These are phyloP conservation scores for Tulasnella sp. DNA, from an alignment of 768 basidiomycete species.

Conservation along the genomic window DNA sequence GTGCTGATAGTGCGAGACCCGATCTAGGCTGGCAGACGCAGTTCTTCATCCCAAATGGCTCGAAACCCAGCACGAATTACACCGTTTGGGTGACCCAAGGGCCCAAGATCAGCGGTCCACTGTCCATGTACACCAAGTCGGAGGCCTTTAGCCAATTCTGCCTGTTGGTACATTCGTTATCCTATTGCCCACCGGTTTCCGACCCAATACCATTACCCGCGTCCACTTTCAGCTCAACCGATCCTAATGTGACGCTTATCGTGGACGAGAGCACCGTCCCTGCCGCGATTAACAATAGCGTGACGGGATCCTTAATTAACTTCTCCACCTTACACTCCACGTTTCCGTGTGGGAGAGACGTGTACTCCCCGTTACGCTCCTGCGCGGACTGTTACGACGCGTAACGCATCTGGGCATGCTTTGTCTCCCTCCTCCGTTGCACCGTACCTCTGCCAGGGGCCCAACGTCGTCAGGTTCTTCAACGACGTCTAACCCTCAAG, in stretches of 20 bases:
- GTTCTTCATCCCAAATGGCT: slow-evolving; percentile 59
- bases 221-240: slow-evolving; percentile 49
- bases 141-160: slow-evolving; percentile 66
- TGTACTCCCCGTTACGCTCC: slow-evolving; percentile 74
- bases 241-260: slow-evolving; percentile 50
- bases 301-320: slow-evolving; percentile 66
- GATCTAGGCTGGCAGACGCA: slow-evolving; percentile 65
- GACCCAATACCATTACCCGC: slow-evolving; percentile 71
- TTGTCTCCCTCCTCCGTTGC: slow-evolving; percentile 73
- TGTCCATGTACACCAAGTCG: slow-evolving; percentile 76
- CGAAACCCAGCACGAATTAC: slow-evolving; percentile 75
- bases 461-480: not conserved
- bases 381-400: slow-evolving; percentile 74
- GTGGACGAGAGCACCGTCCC: slow-evolving; percentile 49
- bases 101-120: slow-evolving; percentile 64
- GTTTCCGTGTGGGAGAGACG: slow-evolving; percentile 78
- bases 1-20: slow-evolving; percentile 59
- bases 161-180: slow-evolving; percentile 67
- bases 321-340: slow-evolving; percentile 74
- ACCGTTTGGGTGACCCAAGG: slow-evolving; percentile 64
- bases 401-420: slow-evolving; percentile 80
- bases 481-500: slow-evolving; percentile 36
- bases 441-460: slow-evolving; percentile 49
- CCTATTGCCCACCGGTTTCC: slow-evolving; percentile 71
- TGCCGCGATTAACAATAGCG: slow-evolving; percentile 50